Conservation (phyloP, 2,329 filamentous ascomycete species). For the Xylaria sp. region DNA sequence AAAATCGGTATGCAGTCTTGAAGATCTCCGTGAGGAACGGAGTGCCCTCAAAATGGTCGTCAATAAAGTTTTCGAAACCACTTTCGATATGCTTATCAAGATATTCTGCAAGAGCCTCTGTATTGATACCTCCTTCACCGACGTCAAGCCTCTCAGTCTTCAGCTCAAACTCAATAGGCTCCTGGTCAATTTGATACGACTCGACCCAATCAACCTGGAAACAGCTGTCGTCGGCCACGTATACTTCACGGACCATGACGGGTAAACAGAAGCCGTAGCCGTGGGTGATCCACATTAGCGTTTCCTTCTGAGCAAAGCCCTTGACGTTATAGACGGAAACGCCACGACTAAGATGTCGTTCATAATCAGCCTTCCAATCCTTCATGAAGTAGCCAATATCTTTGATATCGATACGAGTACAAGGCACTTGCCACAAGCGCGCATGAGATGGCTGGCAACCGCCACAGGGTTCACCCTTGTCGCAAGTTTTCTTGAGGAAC, state of each 20-base stretch:
- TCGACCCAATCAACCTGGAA: slow-evolving; percentile 96
- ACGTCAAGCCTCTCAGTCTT: slow-evolving; percentile 89
- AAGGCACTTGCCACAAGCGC: slow-evolving; percentile 95
- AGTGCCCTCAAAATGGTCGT: slow-evolving; percentile 95
- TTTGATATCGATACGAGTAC: slow-evolving; percentile 98
- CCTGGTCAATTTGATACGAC: slow-evolving; percentile 68
- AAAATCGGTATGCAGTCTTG: slow-evolving; percentile 94
- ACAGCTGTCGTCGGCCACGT: slow-evolving; percentile 87
- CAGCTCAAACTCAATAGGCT: slow-evolving; percentile 81
- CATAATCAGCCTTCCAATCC: slow-evolving; percentile 97
- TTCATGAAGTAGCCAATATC: slow-evolving; percentile 99
- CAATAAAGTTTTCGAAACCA: slow-evolving; percentile 90
- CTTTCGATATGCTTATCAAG: slow-evolving; percentile 93
- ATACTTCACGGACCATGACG: slow-evolving; percentile 92
- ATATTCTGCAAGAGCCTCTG: slow-evolving; percentile 83
- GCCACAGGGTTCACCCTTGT: slow-evolving; percentile 94
- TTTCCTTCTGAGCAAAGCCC: slow-evolving; percentile 72
- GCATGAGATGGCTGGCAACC: slow-evolving; percentile 96
- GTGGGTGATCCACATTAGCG: slow-evolving; percentile 88
- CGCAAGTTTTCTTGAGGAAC: slow-evolving; percentile 98
- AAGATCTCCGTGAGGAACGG: slow-evolving; percentile 94
- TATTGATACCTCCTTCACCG: slow-evolving; percentile 84
- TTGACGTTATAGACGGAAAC: slow-evolving; percentile 96
- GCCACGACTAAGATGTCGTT: slow-evolving; percentile 83
- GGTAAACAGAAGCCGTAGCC: slow-evolving; percentile 93